Evolutionary conservation across 2,329 filamentous ascomycete genomes (phyloP).

Genomic region (Pezicula neosporulosa): DNA sequence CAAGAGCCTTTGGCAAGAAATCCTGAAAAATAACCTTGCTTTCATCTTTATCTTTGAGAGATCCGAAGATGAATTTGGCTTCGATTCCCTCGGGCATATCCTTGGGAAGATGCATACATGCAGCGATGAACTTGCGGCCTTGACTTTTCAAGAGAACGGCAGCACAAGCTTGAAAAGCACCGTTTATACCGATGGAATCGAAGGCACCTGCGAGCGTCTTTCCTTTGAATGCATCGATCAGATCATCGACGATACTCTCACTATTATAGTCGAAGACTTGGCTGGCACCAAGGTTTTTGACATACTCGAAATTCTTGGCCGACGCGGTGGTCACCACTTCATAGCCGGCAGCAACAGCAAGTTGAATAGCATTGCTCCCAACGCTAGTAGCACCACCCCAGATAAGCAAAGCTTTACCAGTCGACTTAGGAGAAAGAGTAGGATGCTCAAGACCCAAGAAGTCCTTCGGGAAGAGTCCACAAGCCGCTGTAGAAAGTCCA

Average conservation of each 20-base stretch:
- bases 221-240: slow-evolving; percentile 26
- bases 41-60: slow-evolving; percentile 24
- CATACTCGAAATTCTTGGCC: slow-evolving; percentile 32
- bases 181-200: slow-evolving; percentile 21
- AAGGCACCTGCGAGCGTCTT: slow-evolving; percentile 30
- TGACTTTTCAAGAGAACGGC: slow-evolving; percentile 19
- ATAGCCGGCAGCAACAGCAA: slow-evolving; percentile 36
- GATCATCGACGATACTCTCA: slow-evolving; percentile 20
- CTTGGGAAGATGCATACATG: background rate
- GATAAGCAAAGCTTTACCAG: slow-evolving; percentile 32
- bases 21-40: slow-evolving; percentile 24
- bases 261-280: slow-evolving; percentile 35
- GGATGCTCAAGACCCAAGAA: slow-evolving; percentile 20
- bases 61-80: slow-evolving; percentile 20
- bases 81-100: slow-evolving; percentile 12
- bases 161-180: slow-evolving; percentile 15
- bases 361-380: slow-evolving; percentile 35
- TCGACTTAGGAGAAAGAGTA: slow-evolving; percentile 16
- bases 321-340: slow-evolving; percentile 36
- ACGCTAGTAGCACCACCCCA: slow-evolving; percentile 20
- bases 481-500: slow-evolving; percentile 26
- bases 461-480: slow-evolving; percentile 25
- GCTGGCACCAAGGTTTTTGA: slow-evolving; percentile 34
- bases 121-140: slow-evolving; percentile 17
- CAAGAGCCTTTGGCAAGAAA: slow-evolving; percentile 31